phyloP scores from a whole-genome alignment of 148 eudicot species.

The Camellia sinensis region DNA sequence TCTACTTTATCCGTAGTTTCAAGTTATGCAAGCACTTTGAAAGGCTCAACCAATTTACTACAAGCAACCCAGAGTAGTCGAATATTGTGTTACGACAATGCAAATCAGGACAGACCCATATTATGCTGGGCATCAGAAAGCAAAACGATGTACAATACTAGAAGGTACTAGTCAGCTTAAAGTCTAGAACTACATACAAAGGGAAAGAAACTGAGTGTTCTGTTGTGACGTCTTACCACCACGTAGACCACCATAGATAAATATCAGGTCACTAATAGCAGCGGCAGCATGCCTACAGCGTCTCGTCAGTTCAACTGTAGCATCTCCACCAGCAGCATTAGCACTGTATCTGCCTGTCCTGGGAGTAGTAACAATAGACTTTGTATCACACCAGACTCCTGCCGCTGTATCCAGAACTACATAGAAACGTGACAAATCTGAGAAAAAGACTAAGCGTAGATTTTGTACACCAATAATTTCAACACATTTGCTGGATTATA shows the following conservation, averaged over 20 bases:
- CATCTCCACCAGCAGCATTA: conserved; percentile 98
- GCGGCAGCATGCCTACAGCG: conserved; percentile 99
- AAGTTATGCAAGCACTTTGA: not conserved
- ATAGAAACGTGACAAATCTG: not conserved
- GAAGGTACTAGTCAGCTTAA: not conserved
- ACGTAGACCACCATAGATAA: conserved; percentile 92
- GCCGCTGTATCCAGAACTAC: conserved; percentile 98
- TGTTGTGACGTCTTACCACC: conserved; percentile 62
- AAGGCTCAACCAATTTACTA: not conserved
- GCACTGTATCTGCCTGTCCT: conserved; percentile 92
- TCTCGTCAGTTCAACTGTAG: conserved; percentile 88
- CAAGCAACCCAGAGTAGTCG: not conserved
- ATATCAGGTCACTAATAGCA: conserved; percentile 87
- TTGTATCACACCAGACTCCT: conserved; percentile 98
- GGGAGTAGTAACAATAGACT: conserved; percentile 90
- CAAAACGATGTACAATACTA: not conserved
- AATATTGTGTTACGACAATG: not conserved
- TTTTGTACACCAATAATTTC: too few relatives aligned
- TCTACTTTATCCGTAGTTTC: too few relatives aligned
- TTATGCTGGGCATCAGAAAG: not conserved
- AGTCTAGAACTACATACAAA: not conserved
- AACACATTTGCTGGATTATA: too few relatives aligned
- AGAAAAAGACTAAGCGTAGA: too few relatives aligned
- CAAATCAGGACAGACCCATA: not conserved
- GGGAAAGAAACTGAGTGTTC: not conserved